phyloP scores from a whole-genome alignment of 2,329 filamentous ascomycete species.

The Pseudogymnoascus sp. region DNA sequence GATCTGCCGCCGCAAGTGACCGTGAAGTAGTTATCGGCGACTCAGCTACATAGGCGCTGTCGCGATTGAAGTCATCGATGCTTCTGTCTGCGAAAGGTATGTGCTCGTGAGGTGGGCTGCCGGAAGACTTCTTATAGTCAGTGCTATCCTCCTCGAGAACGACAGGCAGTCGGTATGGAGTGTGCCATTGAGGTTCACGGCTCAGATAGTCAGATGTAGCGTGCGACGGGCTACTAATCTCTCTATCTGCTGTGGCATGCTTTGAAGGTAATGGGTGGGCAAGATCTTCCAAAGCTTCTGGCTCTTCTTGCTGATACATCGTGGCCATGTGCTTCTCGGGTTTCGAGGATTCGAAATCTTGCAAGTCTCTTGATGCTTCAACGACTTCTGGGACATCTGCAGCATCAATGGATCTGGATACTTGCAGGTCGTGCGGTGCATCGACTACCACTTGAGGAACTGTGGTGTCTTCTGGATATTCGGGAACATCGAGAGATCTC shows the following conservation, averaged over 20 bases:
- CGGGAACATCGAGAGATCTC: neutral
- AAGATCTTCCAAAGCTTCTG: neutral
- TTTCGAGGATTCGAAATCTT: neutral
- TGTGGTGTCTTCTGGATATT: neutral
- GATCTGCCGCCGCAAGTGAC: neutral
- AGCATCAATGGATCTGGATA: neutral
- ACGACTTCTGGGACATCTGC: neutral
- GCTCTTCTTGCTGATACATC: neutral
- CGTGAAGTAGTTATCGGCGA: constrained; percentile 31
- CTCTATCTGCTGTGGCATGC: neutral
- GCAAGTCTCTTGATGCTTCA: neutral
- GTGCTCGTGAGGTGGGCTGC: neutral
- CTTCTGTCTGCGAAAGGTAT: constrained; percentile 6
- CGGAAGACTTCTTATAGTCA: neutral
- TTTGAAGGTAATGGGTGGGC: neutral
- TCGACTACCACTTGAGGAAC: neutral
- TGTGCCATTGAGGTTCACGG: constrained; percentile 1
- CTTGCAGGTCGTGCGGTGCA: neutral
- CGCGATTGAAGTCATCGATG: constrained; percentile 34
- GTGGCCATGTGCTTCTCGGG: neutral
- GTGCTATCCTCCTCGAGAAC: constrained; percentile 5
- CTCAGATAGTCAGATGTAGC: constrained; percentile 1
- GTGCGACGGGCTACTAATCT: neutral
- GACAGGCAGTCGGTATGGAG: constrained; percentile 1
- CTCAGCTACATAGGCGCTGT: constrained; percentile 41